Base-by-base conservation (phyloP, 225 moss, liverwort and hornwort genomes). In the Neckera pumila region DNA sequence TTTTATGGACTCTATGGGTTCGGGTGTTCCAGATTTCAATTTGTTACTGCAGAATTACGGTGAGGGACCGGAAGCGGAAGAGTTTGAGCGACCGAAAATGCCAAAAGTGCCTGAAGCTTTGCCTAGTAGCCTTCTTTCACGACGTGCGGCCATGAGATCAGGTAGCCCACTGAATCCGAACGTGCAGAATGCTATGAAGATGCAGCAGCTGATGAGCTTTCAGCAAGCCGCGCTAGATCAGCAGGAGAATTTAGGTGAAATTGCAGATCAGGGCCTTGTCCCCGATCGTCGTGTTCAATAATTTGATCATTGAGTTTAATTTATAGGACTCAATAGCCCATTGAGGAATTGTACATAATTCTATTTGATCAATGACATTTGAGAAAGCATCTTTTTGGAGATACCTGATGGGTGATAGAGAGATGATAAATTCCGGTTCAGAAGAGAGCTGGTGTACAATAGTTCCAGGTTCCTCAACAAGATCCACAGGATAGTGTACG, bases 141-240 rank as follows among this genome's bases (percentile, higher is more conserved):
- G 92, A n/a, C 90, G 92, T 21, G 92, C 92, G 10, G 91, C 91
- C 7, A 51, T 90, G 83, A 43, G 92, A 61, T 26, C 86, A 2
- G 92, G 92, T 3, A 90, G 90, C 9, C 92, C 90, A 2, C 86
- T 92, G 17, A 92, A 92, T 66, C 92, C 92, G 7, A 90, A 88
- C 16, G 26, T 88, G 83, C 88, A 88, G 65, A 92, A 51, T 54
- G 90, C 86, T 2, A 26, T 75, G 83, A 92, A 79, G 90, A 90
- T 92, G 92, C 92, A 90, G 45, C 92, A 90, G 83, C 73, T 92
- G 33, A 78, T 92, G 89, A 89, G 92, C 34, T 60, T 83, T 10
- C 92, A 92, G 31, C 90, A 90, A 66, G 56, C 92, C 9, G 74
- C 86, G 3, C n/a, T 83, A 0, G 90, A 85, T 71, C 92, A 73